Evolutionary conservation across 371 early-diverging fungal species (phyloP), one percentile per base, ranked within the genome.

Genomic region (Coemansia sp.): DNA sequence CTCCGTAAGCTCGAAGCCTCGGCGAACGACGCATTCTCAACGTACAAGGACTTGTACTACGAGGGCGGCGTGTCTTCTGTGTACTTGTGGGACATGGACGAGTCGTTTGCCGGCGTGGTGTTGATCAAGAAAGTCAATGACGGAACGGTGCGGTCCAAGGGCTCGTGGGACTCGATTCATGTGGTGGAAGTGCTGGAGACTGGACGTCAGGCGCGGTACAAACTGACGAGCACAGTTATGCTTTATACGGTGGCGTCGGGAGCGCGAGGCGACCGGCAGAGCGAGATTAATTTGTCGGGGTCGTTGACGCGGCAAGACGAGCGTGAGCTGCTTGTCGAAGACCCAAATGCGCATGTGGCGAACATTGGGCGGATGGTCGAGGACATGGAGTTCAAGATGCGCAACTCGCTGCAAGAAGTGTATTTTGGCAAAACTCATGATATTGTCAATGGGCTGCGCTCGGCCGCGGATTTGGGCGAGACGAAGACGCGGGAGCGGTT

Each of bases 161-260:
- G 97, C 23, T 87, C 94, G n/a, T 98, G 98, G 98, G 98, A 98
- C 72, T 95, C 97, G n/a, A 96, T 97, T 75, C 98, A 98, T 71
- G 95, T 97, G 2, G 85, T 98, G 65, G 95, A 96, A 75, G 95
- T 93, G 1, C 80, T 84, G 60, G 94, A 93, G 76, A 87, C 89
- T 62, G 90, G 91, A 15, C 88, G 94, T 52, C 85, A 83, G 61
- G 95, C 95, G 5, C 87, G 88, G 59, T 98, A 98, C 84, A 93
- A 93, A 72, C 81, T 97, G 64, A 97, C 97, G 4, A 94, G 96
- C 19, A 97, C 98, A 0, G 86, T 98, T 46, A 93, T 97, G 92
- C 85, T 98, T 7, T 90, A 95, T 75, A 91, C 97, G 81, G 82
- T 88, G 48, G 91, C 88, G 29, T 86, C 66, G 53, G 80, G 74